Evolutionary conservation across 495 filamentous ascomycete genomes (phyloP), one percentile per base, ranked within the genome.

Genomic region (Tuber borchii): DNA sequence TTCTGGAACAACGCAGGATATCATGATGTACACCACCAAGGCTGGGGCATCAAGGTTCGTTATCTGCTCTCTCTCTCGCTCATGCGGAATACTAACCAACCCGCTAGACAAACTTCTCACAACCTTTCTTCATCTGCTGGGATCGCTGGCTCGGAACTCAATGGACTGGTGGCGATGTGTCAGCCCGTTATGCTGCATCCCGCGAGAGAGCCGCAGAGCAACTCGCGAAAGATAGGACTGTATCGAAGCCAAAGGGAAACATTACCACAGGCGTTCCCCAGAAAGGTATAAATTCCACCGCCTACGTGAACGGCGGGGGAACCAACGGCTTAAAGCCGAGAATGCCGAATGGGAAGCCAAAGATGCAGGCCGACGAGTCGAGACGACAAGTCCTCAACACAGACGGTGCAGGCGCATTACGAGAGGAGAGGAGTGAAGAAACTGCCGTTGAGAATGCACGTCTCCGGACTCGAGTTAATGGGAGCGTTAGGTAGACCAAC

Each of bases 1-100:
- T 96, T 93, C 48, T 90, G 91, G 81, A 97, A 99, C 86, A 97
- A 97, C 79, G 93, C 95, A 31, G 90, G 89, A 34, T 99, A 97
- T 84, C 95, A 99, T 84, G 95, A 99, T 83, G 93, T 99, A 72
- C 95, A 99, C 84, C 95, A 99, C 85, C 95, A 99, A 85, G 97
- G 93, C 85, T 99, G 95, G 95, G 95, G 95, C 70, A 97, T 99
- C 86, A 97, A 95, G 88, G 88, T 89, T 76, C 86, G 88, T 84
- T 90, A 87, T 76, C 39, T 37, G 39, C 69, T 70, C 19, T 34
- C 40, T 40, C 34, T 31, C 43, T 22, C 4, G 37, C 37, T 69
- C 9, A 56, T 17, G n/a, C n/a, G 48, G 40, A 43, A 71, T 71
- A 72, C 73, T 83, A 9, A 75, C 73, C 37, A n/a, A 45, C 56